Base-by-base conservation (phyloP, 2,329 filamentous ascomycete species). In the Aspergillus novoparasiticus region DNA sequence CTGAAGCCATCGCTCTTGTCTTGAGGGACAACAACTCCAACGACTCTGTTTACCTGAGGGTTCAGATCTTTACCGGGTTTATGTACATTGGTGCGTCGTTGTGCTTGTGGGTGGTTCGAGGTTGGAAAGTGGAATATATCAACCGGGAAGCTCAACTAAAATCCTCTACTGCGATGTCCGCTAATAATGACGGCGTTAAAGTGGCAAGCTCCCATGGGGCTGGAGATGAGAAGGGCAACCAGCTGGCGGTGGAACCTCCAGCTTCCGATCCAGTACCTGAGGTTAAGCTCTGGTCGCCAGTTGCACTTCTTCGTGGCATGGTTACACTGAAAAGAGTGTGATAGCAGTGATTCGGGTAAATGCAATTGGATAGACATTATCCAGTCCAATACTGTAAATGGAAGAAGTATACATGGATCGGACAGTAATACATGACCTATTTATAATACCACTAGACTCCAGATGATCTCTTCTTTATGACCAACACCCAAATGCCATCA, bases 21-120 rank as follows among this genome's bases (percentile, higher is more conserved):
- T 83, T 90, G 34, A 80, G 82, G 61, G 82, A 83, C 21, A 67
- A 70, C 57, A 61, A 69, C 11, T 63, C 70, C 6, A 54, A 65
- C 6, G 68, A 69, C 1, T 71, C 70, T 34, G 71, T 73, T 2
- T 82, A 81, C 62, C 66, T 81, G 21, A 72, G 72, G 34, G 76
- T 79, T 5, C 80, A 82, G 66, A 69, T 90, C 1, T 90, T 90
- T 66, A 83, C 84, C 0, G 88, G 86, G 1, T 78, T 86, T 63
- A 85, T 89, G 80, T 91, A 86, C 67, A 72, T 90, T 26, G 82
- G 78, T 2, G 85, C 84, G 16, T 84, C 84, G 19, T 21, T 82
- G 10, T 86, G 81, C 66, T 59, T 80, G 36, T 80, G 78, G 77
- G 32, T 81, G 8, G 75, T 79, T 9, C 53, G 68, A 43, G 76